Percentiles rank a stretch among this genome's conserved stretches.
phyloP scores from a whole-genome alignment of 305 asterid genomes.

The Solanum hybrid region DNA sequence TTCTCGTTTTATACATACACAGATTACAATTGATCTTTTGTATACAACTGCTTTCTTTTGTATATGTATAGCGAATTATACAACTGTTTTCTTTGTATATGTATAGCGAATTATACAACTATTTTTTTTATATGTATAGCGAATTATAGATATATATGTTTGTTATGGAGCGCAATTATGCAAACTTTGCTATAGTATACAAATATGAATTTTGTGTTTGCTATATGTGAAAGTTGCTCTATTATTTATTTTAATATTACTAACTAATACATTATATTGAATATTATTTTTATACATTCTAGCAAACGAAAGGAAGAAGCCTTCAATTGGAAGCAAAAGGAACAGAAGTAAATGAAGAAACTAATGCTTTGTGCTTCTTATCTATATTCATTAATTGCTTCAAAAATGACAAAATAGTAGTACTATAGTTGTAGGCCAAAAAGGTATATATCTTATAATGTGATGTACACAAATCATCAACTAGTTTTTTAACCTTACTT shows the following conservation, averaged over 20 bases:
- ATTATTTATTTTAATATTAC: background rate
- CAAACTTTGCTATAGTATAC: too few relatives aligned
- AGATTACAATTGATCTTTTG: too few relatives aligned
- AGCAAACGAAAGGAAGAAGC: background rate
- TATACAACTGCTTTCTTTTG: too few relatives aligned
- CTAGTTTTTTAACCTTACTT: background rate
- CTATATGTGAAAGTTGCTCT: too few relatives aligned
- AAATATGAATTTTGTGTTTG: too few relatives aligned
- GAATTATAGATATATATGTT: too few relatives aligned
- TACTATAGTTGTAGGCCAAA: background rate
- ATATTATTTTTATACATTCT: background rate
- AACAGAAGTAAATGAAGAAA: background rate
- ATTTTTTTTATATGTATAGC: too few relatives aligned
- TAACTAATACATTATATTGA: background rate
- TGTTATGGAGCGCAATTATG: too few relatives aligned
- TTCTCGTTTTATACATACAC: too few relatives aligned
- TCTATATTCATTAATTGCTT: background rate
- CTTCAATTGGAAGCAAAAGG: background rate
- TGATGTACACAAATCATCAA: background rate
- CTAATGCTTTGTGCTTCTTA: background rate
- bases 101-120: too few relatives aligned
- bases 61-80: too few relatives aligned
- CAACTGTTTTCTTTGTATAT: too few relatives aligned
- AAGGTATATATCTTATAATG: background rate
- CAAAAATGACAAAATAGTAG: background rate